Conservation (phyloP, 257 asterid species). For the Lycium barbarum region DNA sequence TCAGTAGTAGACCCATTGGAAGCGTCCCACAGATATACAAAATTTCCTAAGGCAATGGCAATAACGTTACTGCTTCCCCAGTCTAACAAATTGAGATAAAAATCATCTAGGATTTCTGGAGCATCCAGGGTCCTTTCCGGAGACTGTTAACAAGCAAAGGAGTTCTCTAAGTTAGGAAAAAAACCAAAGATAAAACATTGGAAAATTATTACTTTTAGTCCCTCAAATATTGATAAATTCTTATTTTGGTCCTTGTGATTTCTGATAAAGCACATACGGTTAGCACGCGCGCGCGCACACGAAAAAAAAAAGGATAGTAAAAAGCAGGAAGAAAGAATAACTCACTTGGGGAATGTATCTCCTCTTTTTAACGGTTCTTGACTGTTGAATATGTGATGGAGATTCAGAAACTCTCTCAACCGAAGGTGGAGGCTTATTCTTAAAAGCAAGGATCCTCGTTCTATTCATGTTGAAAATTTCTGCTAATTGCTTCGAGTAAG, state of each 20-base stretch:
- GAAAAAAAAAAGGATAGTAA: background rate
- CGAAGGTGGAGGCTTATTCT: slow-evolving; percentile 78
- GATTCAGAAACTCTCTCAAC: slow-evolving; percentile 60
- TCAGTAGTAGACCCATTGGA: slow-evolving; percentile 71
- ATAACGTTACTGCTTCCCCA: slow-evolving; percentile 93
- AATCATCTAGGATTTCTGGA: slow-evolving; percentile 88
- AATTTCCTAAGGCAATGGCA: slow-evolving; percentile 82
- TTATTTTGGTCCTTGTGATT: too few species aligned
- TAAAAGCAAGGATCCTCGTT: slow-evolving; percentile 84
- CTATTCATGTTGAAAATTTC: slow-evolving; percentile 88
- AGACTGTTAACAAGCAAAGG: slow-evolving; percentile 53
- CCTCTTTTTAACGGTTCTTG: slow-evolving; percentile 64
- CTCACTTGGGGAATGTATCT: slow-evolving; percentile 88
- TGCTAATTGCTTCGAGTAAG: slow-evolving; percentile 80
- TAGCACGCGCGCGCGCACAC: background rate
- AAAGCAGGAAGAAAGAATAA: background rate
- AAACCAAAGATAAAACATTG: background rate
- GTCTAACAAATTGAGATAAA: slow-evolving; percentile 80
- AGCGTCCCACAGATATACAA: slow-evolving; percentile 92
- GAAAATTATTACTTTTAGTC: too few species aligned
- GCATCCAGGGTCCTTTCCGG: slow-evolving; percentile 94
- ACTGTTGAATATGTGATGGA: slow-evolving; percentile 52
- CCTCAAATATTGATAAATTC: too few species aligned
- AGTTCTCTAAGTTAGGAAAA: background rate
- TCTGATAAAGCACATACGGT: background rate